Conservation (phyloP, 495 filamentous ascomycete genomes). For the Chaetomium tenue region DNA sequence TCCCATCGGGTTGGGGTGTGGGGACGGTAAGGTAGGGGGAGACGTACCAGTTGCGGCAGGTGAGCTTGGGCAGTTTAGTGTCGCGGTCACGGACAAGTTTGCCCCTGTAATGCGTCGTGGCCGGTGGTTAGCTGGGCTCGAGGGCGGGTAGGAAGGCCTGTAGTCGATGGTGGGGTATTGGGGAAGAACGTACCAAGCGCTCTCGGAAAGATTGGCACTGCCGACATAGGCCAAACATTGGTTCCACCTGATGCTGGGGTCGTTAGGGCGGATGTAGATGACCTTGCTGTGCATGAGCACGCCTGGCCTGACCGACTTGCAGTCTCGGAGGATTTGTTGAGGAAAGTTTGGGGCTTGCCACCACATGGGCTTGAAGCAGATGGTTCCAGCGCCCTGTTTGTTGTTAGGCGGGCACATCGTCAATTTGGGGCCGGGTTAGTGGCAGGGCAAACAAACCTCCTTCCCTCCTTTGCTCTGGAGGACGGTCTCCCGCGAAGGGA, state of each 20-base stretch:
- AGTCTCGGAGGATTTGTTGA: constrained; percentile 66
- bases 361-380: constrained; percentile 70
- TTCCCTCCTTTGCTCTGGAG: constrained; percentile 57
- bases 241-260: neutral
- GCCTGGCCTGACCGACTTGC: constrained; percentile 60
- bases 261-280: constrained; percentile 59
- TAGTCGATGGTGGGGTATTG: too few species aligned
- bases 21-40: neutral
- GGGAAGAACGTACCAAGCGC: constrained; percentile 68
- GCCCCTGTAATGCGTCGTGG: constrained; percentile 19
- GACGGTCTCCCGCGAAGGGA: constrained; percentile 76
- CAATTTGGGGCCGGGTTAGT: neutral
- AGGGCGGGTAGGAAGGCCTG: neutral
- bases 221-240: constrained; percentile 78
- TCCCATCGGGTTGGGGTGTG: neutral
- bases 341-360: constrained; percentile 69
- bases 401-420: neutral
- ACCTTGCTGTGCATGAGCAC: constrained; percentile 90
- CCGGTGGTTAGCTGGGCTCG: neutral
- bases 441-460: constrained; percentile 31
- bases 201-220: constrained; percentile 87
- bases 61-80: constrained; percentile 67
- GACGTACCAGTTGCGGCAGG: constrained; percentile 72
- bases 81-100: constrained; percentile 64
- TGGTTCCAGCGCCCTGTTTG: constrained; percentile 64